Conservation (phyloP, 345 rosid species). For the Acer negundo region DNA sequence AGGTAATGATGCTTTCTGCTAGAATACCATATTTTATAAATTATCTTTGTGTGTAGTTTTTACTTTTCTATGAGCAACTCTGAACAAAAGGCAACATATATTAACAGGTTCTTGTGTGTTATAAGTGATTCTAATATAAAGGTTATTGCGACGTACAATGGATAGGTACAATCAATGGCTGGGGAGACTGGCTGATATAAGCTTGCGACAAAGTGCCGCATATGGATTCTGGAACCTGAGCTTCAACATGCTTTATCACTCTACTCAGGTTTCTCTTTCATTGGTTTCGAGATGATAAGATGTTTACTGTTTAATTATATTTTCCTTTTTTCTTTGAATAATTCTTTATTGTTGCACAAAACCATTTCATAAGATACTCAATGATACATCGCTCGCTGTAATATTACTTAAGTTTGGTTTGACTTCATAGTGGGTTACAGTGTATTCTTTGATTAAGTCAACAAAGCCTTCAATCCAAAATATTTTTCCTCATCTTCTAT, state of each 20-base stretch:
- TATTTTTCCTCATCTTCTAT: neutral
- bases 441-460: neutral
- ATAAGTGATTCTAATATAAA: conserved; percentile 17
- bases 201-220: conserved; percentile 96
- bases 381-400: neutral
- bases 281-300: conserved; percentile 7
- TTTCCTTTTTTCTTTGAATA: neutral
- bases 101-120: neutral
- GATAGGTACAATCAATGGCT: conserved; percentile 81
- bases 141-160: conserved; percentile 23
- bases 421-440: neutral
- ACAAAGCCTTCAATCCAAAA: neutral
- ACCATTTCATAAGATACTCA: neutral
- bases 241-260: conserved; percentile 89
- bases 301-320: neutral
- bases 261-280: conserved; percentile 68
- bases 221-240: conserved; percentile 91
- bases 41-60: conserved; percentile 12
- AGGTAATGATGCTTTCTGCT: conserved; percentile 46
- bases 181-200: conserved; percentile 75
- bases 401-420: neutral
- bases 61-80: neutral
- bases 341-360: neutral
- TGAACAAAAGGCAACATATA: neutral
- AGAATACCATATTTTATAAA: conserved; percentile 1